A percentile compares a stretch with the other conserved stretches of the same genome.
These are phyloP conservation scores for Chenopodium suecicum DNA, from an alignment of 148 eudicot genomes.

Conservation along the genomic window DNA sequence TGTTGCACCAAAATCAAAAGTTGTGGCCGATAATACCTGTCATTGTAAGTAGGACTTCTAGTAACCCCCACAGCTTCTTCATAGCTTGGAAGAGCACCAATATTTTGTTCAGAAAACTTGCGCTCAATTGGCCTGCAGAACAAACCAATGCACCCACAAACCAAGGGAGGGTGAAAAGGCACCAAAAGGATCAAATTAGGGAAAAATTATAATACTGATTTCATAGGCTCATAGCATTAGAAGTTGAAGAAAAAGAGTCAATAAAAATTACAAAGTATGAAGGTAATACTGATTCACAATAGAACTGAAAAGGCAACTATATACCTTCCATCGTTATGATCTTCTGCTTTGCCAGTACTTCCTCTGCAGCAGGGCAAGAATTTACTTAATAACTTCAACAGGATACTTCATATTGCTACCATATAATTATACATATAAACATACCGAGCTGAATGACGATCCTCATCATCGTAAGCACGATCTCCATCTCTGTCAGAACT, in stretches of 20 bases:
- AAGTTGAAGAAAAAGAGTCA: neutral
- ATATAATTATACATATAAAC: neutral
- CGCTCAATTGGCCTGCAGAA: slow-evolving; percentile 46
- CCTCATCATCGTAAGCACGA: slow-evolving; percentile 75
- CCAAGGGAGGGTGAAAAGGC: neutral
- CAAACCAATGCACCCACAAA: slow-evolving; percentile 2
- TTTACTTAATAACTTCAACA: slow-evolving; percentile 16
- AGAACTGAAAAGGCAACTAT: neutral
- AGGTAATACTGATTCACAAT: too few species aligned
- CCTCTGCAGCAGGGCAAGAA: slow-evolving; percentile 48
- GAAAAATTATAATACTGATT: neutral
- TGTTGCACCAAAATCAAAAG: neutral
- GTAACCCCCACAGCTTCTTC: slow-evolving; percentile 79
- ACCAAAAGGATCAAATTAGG: neutral
- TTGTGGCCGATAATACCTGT: slow-evolving; percentile 38
- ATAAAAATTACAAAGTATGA: neutral
- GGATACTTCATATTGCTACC: neutral
- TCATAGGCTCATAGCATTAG: neutral
- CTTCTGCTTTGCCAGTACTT: slow-evolving; percentile 68
- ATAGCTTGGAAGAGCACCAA: slow-evolving; percentile 83
- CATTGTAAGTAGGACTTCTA: slow-evolving; percentile 65
- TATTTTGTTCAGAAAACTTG: slow-evolving; percentile 74
- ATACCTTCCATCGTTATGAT: slow-evolving; percentile 73
- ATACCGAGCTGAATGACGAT: slow-evolving; percentile 77
- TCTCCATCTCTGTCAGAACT: slow-evolving; percentile 77